Evolutionary conservation across 345 rosid genomes (phyloP), one percentile per base, ranked within the genome.

Genomic region (Jatropha curcas): DNA sequence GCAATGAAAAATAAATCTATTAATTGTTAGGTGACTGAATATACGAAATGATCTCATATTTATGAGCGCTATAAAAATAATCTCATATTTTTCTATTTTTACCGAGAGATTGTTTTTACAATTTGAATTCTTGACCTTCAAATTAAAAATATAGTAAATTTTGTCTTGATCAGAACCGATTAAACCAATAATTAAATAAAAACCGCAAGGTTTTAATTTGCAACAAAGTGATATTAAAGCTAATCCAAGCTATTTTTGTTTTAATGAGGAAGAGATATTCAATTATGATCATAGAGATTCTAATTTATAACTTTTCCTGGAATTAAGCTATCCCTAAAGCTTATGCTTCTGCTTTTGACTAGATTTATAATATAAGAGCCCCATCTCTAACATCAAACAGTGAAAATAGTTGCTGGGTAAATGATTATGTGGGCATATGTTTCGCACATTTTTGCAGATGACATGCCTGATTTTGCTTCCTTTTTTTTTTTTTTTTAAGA

Each of bases 141-240:
- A n/a, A n/a, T n/a, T n/a, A n/a, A n/a, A n/a, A n/a, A n/a, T n/a
- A n/a, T n/a, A n/a, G n/a, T n/a, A n/a, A n/a, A n/a, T n/a, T n/a
- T n/a, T n/a, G n/a, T n/a, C n/a, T n/a, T n/a, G n/a, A n/a, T n/a
- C n/a, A n/a, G n/a, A n/a, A n/a, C n/a, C n/a, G n/a, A n/a, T n/a
- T n/a, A n/a, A n/a, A n/a, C n/a, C n/a, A n/a, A n/a, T n/a, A n/a
- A n/a, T n/a, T n/a, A n/a, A n/a, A n/a, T n/a, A n/a, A n/a, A n/a
- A 14, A 48, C 5, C 17, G 5, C 7, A 67, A 51, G 43, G 4
- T 45, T 67, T 33, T 0, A 68, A 53, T 52, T 34, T 25, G 60
- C 31, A 52, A 51, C 31, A 67, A 67, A 67, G 45, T 67, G 66
- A 28, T 62, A 41, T 62, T n/a, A n/a, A n/a, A n/a, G n/a, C n/a